These are phyloP conservation scores for Xerophyta viscosa DNA, from an alignment of 106 monocot genomes.

Conservation along the genomic window DNA sequence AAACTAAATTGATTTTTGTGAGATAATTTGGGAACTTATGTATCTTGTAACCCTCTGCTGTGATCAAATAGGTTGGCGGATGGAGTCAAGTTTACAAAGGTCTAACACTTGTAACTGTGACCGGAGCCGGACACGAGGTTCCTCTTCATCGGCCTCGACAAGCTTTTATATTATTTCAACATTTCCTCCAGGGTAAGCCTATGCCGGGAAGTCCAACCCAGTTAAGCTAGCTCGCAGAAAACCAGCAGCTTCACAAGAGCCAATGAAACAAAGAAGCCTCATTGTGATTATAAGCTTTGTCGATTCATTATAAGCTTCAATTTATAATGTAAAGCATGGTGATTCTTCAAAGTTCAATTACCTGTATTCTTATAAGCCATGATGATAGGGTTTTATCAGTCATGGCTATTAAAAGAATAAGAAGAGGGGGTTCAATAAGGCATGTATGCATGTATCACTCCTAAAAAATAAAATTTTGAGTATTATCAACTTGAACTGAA, in stretches of 20 bases:
- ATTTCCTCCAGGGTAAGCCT: constrained; percentile 57
- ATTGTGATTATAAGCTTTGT: too few species aligned
- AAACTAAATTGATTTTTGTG: too few species aligned
- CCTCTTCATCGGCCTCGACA: constrained; percentile 72
- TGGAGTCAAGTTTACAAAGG: constrained; percentile 92
- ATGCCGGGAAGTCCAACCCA: constrained; percentile 23
- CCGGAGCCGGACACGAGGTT: constrained; percentile 88
- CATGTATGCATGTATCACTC: too few species aligned
- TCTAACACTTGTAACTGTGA: constrained; percentile 61
- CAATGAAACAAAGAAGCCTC: too few species aligned
- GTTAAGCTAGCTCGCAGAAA: too few species aligned
- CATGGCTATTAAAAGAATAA: background rate
- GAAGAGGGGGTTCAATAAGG: background rate
- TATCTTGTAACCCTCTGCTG: too few species aligned
- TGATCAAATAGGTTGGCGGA: constrained; percentile 55
- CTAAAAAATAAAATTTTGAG: too few species aligned
- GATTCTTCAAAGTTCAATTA: background rate
- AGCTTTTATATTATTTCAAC: constrained; percentile 65
- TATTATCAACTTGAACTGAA: too few species aligned
- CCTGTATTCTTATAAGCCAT: background rate
- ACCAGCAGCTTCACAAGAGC: too few species aligned
- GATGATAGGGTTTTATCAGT: background rate
- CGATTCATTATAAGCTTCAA: too few species aligned
- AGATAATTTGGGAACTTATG: too few species aligned
- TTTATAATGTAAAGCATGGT: too few species aligned